Evolutionary conservation across 192 early-diverging fungal species (phyloP).

Genomic region (Mortierella alpina): DNA sequence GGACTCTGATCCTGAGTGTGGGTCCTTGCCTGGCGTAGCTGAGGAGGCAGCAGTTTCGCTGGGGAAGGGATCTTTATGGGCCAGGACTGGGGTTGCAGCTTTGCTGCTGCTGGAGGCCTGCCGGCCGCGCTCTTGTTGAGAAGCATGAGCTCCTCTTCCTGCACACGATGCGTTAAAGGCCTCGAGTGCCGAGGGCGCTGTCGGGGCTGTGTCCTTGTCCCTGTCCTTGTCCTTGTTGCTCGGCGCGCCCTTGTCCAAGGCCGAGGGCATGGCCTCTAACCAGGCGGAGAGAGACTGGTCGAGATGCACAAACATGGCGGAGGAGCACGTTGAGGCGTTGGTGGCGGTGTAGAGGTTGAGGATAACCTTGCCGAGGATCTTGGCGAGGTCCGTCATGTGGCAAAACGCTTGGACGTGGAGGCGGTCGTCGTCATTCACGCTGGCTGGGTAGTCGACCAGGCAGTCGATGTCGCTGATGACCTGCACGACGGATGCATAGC

Average conservation of each 20-base stretch:
- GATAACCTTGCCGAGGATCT: conserved; percentile 45
- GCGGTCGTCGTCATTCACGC: conserved; percentile 16
- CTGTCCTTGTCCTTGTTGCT: neutral
- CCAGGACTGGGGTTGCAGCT: conserved; percentile 7
- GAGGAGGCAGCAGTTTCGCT: neutral
- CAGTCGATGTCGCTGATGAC: conserved; percentile 50
- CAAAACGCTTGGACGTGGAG: conserved; percentile 19
- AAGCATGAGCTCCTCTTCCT: neutral
- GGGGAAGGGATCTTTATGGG: neutral
- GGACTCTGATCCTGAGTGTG: neutral
- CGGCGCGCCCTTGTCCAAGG: neutral
- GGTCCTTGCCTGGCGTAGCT: neutral
- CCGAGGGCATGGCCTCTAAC: conserved; percentile 34
- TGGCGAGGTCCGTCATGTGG: conserved; percentile 37
- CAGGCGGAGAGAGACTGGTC: conserved; percentile 36
- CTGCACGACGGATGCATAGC: neutral
- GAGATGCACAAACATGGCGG: conserved; percentile 35
- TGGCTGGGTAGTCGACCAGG: conserved; percentile 39
- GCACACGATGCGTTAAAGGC: neutral
- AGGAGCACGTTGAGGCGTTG: conserved; percentile 38
- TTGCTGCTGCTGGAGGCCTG: conserved; percentile 1
- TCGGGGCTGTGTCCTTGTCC: conserved; percentile 7
- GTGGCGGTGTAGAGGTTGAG: conserved; percentile 42
- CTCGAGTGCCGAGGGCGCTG: conserved; percentile 4
- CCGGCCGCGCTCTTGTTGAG: neutral